Percentiles rank a stretch among this genome's conserved stretches.
Evolutionary conservation across 106 monocot genomes (phyloP).

Genomic region (Triglochin maritima): DNA sequence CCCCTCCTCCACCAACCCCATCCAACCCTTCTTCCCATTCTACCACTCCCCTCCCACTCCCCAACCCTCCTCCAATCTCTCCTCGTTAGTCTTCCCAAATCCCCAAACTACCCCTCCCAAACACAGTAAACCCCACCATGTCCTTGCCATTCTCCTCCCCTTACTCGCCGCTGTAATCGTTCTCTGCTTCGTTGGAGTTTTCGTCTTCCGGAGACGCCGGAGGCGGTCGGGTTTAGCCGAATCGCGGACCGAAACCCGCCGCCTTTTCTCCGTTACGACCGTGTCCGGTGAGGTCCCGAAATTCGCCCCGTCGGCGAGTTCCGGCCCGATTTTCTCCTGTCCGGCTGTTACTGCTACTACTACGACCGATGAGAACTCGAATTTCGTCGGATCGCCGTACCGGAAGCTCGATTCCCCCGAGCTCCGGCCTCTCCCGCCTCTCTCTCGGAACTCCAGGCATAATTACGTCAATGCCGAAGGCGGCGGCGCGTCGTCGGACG

Average conservation of each 20-base stretch:
- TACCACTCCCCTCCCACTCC: slow-evolving; percentile 4
- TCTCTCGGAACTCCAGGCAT: slow-evolving; percentile 13
- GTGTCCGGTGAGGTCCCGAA: slow-evolving; percentile 11
- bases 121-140: slow-evolving; percentile 2
- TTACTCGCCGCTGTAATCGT: slow-evolving; percentile 11
- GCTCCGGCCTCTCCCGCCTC: slow-evolving; percentile 72
- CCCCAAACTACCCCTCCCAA: slow-evolving; percentile 6
- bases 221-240: not conserved
- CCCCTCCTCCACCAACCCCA: slow-evolving; percentile 8
- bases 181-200: slow-evolving; percentile 5
- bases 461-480: slow-evolving; percentile 8
- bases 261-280: slow-evolving; percentile 29
- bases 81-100: slow-evolving; percentile 9
- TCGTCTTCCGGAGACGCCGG: not conserved
- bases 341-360: slow-evolving; percentile 27
- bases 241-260: slow-evolving; percentile 22
- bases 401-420: slow-evolving; percentile 51
- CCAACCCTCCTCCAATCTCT: slow-evolving; percentile 9
- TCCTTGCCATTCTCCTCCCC: slow-evolving; percentile 6
- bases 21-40: slow-evolving; percentile 27
- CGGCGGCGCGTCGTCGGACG: slow-evolving; percentile 23
- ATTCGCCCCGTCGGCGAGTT: slow-evolving; percentile 1
- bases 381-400: slow-evolving; percentile 1
- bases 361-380: not conserved
- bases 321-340: slow-evolving; percentile 60